phyloP scores from a whole-genome alignment of 306 rosid species.

The Dryas octopetala region DNA sequence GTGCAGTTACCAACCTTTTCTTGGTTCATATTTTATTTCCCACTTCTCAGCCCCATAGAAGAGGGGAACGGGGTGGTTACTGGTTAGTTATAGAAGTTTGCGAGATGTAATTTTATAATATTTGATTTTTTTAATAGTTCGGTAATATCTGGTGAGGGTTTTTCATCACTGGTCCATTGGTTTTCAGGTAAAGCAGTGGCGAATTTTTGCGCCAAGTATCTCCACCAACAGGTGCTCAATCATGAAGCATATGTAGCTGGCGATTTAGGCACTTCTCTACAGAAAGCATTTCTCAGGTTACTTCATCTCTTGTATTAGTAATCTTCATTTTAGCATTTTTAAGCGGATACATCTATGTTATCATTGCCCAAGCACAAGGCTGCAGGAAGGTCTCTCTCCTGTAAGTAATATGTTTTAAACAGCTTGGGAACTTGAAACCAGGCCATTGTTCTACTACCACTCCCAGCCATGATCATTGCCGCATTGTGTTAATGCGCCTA shows the following conservation, averaged over 20 bases:
- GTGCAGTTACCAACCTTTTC: neutral
- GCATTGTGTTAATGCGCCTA: neutral
- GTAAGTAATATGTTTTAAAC: slow-evolving; percentile 19
- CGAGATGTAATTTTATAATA: neutral
- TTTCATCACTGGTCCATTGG: slow-evolving; percentile 22
- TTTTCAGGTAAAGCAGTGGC: slow-evolving; percentile 93
- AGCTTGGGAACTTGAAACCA: slow-evolving; percentile 6
- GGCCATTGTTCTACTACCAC: neutral
- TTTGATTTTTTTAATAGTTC: neutral
- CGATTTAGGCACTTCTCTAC: slow-evolving; percentile 67
- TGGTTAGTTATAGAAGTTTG: neutral
- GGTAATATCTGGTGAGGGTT: slow-evolving; percentile 13
- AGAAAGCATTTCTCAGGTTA: slow-evolving; percentile 84
- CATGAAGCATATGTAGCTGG: slow-evolving; percentile 77
- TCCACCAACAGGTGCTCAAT: slow-evolving; percentile 75
- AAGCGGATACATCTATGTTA: slow-evolving; percentile 18
- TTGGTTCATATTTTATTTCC: neutral
- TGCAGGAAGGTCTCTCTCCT: slow-evolving; percentile 23
- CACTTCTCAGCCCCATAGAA: neutral
- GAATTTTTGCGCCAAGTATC: slow-evolving; percentile 90
- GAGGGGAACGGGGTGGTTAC: neutral
- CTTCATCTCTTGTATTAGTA: slow-evolving; percentile 12
- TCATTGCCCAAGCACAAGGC: slow-evolving; percentile 24
- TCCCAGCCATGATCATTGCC: neutral
- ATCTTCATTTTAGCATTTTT: slow-evolving; percentile 20